Evolutionary conservation across 352 stramenopile species (phyloP).

Genomic region (Phytophthora sp.): DNA sequence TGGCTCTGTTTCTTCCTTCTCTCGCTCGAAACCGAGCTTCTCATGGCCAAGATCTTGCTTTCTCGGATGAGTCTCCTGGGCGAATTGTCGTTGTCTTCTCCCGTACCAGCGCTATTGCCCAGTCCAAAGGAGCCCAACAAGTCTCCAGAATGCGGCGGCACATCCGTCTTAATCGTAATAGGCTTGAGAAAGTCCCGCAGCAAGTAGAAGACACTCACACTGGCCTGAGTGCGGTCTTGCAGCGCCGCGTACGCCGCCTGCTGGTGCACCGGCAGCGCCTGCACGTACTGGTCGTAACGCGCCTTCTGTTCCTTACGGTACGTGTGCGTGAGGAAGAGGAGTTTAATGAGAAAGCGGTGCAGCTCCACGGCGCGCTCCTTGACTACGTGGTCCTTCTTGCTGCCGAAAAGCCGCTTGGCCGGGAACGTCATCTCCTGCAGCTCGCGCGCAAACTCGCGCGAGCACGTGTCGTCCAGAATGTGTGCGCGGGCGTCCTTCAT

Average conservation of each 20-base stretch:
- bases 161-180: conserved; percentile 36
- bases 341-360: conserved; percentile 76
- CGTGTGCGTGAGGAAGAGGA: conserved; percentile 75
- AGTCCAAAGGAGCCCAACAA: conserved; percentile 8
- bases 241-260: conserved; percentile 36
- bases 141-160: conserved; percentile 27
- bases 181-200: conserved; percentile 81
- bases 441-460: conserved; percentile 44
- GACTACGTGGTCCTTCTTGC: conserved; percentile 71
- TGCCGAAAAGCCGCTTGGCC: conserved; percentile 68
- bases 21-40: conserved; percentile 31
- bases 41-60: conserved; percentile 77
- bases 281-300: conserved; percentile 59
- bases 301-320: conserved; percentile 79
- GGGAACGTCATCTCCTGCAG: conserved; percentile 59
- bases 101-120: background rate
- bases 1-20: conserved; percentile 14
- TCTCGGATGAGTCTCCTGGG: conserved; percentile 57
- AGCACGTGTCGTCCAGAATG: conserved; percentile 55
- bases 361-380: conserved; percentile 77
- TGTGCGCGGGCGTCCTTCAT: conserved; percentile 64
- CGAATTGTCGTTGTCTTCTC: conserved; percentile 42
- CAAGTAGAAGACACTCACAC: conserved; percentile 65
- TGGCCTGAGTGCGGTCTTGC: conserved; percentile 58
- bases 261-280: conserved; percentile 26